Percentiles rank a stretch among this genome's conserved stretches.
phyloP scores from a whole-genome alignment of 129 eudicot species.

The Centella asiatica region DNA sequence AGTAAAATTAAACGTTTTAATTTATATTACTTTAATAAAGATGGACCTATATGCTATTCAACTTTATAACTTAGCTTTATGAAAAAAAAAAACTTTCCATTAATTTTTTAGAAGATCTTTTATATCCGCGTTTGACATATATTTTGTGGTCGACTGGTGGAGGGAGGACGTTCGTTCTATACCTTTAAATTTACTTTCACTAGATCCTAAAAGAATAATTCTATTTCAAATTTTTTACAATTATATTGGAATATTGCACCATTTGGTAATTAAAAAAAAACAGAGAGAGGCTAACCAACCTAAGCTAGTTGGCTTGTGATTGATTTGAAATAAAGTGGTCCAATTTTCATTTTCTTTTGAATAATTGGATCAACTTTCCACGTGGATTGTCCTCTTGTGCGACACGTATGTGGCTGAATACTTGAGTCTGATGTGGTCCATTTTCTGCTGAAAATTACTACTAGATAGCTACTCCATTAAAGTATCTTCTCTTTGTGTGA shows the following conservation, averaged over 20 bases:
- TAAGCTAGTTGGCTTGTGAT: slow-evolving; percentile 9
- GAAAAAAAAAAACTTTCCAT: no score
- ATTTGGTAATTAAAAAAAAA: background rate
- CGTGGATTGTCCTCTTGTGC: background rate
- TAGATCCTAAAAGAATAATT: background rate
- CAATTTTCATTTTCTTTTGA: background rate
- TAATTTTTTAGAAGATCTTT: no score
- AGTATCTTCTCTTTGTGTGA: background rate
- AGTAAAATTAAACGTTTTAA: no score
- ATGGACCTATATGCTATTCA: no score
- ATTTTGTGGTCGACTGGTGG: background rate
- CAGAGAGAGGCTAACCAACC: background rate
- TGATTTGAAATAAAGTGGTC: slow-evolving; percentile 6
- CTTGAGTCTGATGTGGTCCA: slow-evolving; percentile 18
- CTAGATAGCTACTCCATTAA: background rate
- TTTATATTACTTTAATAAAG: no score
- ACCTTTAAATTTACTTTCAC: background rate
- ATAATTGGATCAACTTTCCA: slow-evolving; percentile 7
- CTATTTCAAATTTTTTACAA: background rate
- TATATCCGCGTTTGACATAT: no score
- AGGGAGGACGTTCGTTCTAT: background rate
- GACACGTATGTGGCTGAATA: slow-evolving; percentile 4
- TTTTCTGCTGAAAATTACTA: background rate
- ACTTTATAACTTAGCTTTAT: no score
- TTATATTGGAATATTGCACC: no score